Evolutionary conservation across 495 filamentous ascomycete species (phyloP).

Genomic region (Apiosordaria backusii): DNA sequence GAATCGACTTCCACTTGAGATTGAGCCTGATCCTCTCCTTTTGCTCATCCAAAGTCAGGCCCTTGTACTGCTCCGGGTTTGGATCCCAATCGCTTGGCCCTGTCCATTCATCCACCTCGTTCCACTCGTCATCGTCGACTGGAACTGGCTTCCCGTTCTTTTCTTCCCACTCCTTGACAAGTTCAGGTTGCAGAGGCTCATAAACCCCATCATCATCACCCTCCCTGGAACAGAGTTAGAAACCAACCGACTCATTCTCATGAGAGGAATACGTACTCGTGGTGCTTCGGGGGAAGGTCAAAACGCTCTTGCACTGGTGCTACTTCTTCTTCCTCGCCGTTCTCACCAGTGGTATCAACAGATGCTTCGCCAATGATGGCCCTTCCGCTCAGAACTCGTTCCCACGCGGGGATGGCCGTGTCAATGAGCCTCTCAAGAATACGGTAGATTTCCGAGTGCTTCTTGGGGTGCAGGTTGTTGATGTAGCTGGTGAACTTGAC

Average conservation of each 20-base stretch:
- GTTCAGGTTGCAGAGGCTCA: not conserved
- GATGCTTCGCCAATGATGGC: slow-evolving; percentile 13
- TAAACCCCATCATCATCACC: not conserved
- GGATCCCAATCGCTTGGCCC: not conserved
- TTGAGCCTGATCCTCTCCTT: not conserved
- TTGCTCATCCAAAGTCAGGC: not conserved
- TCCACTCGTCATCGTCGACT: not conserved
- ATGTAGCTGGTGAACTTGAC: slow-evolving; percentile 68
- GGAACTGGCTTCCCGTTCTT: slow-evolving; percentile 28
- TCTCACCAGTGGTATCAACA: not conserved
- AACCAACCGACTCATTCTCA: no score
- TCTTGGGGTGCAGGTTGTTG: slow-evolving; percentile 59
- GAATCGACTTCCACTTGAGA: slow-evolving; percentile 38
- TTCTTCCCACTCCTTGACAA: slow-evolving; percentile 34
- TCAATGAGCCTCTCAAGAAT: slow-evolving; percentile 53
- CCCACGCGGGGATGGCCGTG: slow-evolving; percentile 53
- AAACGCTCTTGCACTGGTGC: not conserved
- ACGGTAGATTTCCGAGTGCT: slow-evolving; percentile 48
- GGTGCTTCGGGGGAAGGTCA: not conserved
- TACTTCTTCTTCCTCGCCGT: slow-evolving; percentile 11
- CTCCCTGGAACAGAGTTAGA: no score
- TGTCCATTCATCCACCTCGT: not conserved
- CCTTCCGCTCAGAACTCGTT: slow-evolving; percentile 21
- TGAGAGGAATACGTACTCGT: no score
- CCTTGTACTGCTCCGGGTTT: slow-evolving; percentile 1